Base-by-base conservation (phyloP, 169 alveolate genomes). In the Eimeria brunetti region DNA sequence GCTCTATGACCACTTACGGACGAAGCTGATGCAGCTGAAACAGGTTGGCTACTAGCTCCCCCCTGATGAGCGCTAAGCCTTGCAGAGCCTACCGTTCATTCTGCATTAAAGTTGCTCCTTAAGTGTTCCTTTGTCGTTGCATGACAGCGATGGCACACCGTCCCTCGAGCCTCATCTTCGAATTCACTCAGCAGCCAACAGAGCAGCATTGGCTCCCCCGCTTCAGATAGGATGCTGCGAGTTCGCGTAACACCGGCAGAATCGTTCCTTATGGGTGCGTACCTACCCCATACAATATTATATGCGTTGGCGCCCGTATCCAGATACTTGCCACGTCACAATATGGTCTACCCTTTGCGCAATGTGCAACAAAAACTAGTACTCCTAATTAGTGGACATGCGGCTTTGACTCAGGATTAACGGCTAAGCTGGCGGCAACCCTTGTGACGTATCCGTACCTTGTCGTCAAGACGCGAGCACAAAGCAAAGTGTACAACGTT, bases 381-480 rank as follows among this genome's bases (percentile, higher is more conserved):
- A 73, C 18, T 18, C 53, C 56, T 51, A 18, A 0, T 0, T 5
- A 36, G 51, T 38, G 83, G 53, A 20, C 18, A 6, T 51, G 73
- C 71, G 46, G 20, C 56, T 16, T 18, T n/a, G 73, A 46, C 75
- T 53, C 88, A 85, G 96, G 96, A 36, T 33, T 85, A 14, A 14
- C 83, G 8, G 96, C 96, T 11, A 94, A 94, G 94, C 89, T 94
- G 89, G 84, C 78, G 33, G 96, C 96, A 9, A 94, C 96, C 33
- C 94, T 85, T 33, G 85, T 84, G 64, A 94, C 96, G 27, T 94
- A 94, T 38, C 96, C 96, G 36, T 94, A 94, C 36, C 94, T 93
- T 18, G 96, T 93, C 33, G 96, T 93, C 88, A 93, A 93, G 88
- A 93, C 96, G n/a, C 92, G 96, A 38, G 96, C 96, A 71, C 96